Conservation (phyloP, 1,139 yeast species). For the Magnusiomyces tetraspermus region DNA sequence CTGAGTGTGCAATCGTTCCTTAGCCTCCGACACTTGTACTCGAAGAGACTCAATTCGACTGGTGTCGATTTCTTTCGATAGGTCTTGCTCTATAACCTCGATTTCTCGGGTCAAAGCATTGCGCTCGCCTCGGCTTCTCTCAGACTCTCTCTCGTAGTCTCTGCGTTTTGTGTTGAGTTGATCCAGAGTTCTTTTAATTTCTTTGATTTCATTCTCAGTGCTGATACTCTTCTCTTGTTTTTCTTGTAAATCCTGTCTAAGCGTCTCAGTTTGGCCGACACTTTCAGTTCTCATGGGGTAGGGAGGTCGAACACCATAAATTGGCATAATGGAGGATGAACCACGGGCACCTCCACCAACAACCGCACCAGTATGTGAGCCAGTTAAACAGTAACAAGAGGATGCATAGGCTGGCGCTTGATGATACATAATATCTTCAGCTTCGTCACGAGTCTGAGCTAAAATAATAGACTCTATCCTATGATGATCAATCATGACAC, state of each 20-base stretch:
- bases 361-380: slow-evolving; percentile 36
- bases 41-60: slow-evolving; percentile 2
- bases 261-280: not conserved
- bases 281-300: not conserved
- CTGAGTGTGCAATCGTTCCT: not conserved
- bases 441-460: slow-evolving; percentile 43
- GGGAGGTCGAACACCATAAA: slow-evolving; percentile 31
- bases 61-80: slow-evolving; percentile 12
- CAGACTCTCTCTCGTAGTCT: not conserved
- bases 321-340: slow-evolving; percentile 48
- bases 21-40: not conserved
- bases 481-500: slow-evolving; percentile 55
- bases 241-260: not conserved
- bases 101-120: slow-evolving; percentile 18
- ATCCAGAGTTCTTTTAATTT: not conserved
- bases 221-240: slow-evolving; percentile 14
- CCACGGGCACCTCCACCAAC: slow-evolving; percentile 10
- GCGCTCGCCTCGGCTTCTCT: not conserved
- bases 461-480: slow-evolving; percentile 53
- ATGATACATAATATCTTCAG: slow-evolving; percentile 37
- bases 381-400: slow-evolving; percentile 40
- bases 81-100: slow-evolving; percentile 20
- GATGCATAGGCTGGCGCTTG: slow-evolving; percentile 37
- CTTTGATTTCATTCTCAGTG: not conserved
- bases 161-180: not conserved